These are phyloP conservation scores for Apiotrichum akiyoshidainum DNA, from an alignment of 1,284 basidiomycete species.

Conservation along the genomic window DNA sequence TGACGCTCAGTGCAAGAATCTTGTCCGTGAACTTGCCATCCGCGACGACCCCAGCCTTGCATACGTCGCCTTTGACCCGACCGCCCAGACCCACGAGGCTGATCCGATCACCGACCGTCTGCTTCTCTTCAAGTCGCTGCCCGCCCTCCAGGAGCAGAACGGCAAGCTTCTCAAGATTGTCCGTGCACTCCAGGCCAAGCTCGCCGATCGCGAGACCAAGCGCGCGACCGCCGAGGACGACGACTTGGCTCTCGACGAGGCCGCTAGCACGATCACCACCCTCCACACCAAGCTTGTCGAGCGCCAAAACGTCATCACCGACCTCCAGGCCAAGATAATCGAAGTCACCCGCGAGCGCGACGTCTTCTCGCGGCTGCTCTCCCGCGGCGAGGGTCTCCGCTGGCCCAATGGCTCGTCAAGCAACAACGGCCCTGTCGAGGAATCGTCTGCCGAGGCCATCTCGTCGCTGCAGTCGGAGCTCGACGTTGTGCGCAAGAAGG, in stretches of 20 bases:
- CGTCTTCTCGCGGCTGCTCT: conserved; percentile 71
- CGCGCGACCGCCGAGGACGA: conserved; percentile 58
- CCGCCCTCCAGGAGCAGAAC: conserved; percentile 78
- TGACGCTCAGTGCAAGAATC: conserved; percentile 74
- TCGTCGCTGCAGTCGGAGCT: conserved; percentile 51
- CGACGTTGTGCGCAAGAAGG: conserved; percentile 66
- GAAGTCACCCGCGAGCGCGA: conserved; percentile 84
- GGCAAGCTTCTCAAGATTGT: conserved; percentile 79
- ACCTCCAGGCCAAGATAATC: conserved; percentile 62
- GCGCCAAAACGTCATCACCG: conserved; percentile 36
- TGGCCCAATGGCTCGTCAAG: conserved; percentile 19
- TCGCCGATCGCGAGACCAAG: conserved; percentile 72
- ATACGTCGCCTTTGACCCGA: conserved; percentile 63
- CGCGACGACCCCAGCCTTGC: conserved; percentile 75
- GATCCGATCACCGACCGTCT: conserved; percentile 87
- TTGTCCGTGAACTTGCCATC: conserved; percentile 74
- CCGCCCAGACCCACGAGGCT: conserved; percentile 50
- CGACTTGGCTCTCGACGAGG: conserved; percentile 76
- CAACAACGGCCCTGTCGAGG: conserved; percentile 22
- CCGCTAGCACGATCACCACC: conserved; percentile 68
- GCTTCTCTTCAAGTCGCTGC: conserved; percentile 79
- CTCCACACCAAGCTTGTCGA: conserved; percentile 70
- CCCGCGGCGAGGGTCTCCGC: conserved; percentile 42
- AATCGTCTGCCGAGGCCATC: conserved; percentile 25
- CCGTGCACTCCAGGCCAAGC: conserved; percentile 70